These are phyloP conservation scores for Hypholoma sublateritium DNA, from an alignment of 768 basidiomycete species.

Conservation along the genomic window DNA sequence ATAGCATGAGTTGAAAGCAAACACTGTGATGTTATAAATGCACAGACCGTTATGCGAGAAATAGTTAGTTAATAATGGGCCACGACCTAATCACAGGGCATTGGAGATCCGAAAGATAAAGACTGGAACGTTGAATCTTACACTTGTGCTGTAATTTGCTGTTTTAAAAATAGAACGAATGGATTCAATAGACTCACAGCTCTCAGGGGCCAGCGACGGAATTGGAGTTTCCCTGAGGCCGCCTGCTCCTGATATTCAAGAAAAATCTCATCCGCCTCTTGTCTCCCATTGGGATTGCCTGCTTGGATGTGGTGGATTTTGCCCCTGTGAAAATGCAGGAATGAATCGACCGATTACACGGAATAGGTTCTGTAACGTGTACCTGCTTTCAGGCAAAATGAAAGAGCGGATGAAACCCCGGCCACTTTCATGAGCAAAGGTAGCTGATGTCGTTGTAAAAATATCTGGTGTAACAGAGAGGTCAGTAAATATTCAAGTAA, in stretches of 20 bases:
- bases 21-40: neutral
- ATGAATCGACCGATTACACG: neutral
- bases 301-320: constrained; percentile 58
- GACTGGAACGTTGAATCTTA: constrained; percentile 22
- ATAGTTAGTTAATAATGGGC: constrained; percentile 72
- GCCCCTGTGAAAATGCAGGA: constrained; percentile 45
- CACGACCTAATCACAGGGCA: constrained; percentile 50
- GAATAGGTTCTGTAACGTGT: neutral
- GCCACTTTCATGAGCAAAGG: constrained; percentile 20
- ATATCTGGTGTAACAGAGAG: constrained; percentile 27
- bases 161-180: neutral
- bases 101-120: neutral
- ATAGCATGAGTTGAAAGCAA: neutral
- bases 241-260: constrained; percentile 68
- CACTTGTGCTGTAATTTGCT: constrained; percentile 61
- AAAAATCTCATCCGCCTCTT: constrained; percentile 62
- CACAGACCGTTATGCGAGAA: constrained; percentile 81
- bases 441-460: constrained; percentile 16
- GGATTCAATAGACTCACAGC: constrained; percentile 41
- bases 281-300: constrained; percentile 31
- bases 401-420: constrained; percentile 44
- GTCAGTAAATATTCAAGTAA: neutral
- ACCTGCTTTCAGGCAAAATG: constrained; percentile 47
- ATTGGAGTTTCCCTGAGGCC: constrained; percentile 48
- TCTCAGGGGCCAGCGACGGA: constrained; percentile 73